Evolutionary conservation across 345 rosid species (phyloP), one percentile per base, ranked within the genome.

Genomic region (Mercurialis annua): DNA sequence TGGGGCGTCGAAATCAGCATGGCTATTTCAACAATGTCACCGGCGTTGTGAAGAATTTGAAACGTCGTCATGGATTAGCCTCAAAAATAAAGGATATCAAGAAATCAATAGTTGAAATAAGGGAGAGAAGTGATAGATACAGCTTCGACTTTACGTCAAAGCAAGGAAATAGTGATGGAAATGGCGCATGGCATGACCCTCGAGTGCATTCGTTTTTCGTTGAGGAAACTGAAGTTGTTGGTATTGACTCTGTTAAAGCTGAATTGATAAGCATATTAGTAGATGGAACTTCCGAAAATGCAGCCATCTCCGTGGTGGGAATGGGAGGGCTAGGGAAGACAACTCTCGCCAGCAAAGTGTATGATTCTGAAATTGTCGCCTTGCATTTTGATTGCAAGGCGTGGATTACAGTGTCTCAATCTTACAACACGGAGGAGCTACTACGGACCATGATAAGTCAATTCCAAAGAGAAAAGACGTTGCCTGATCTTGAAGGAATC

Each of bases 251-350:
- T 59, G 76, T 68, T 5, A 77, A 72, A 59, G 47, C 65, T 71
- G 34, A 72, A 43, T 65, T 82, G 38, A 46, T 70, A 2, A 23
- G 65, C 34, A 6, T 52, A 69, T 51, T 82, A 6, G 58, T 77
- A 1, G 66, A 44, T 0, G 78, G 80, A 46, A 9, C 75, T 53
- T 16, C 56, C 14, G 23, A 63, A 46, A 49, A 38, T 18, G 57
- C 59, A 6, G 78, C 71, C 17, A 44, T 82, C 49, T 73, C 83
- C 0, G 2, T 82, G 0, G 68, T 62, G n/a, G 85, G 81, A 9
- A 79, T 79, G 83, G 85, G 83, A 20, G 85, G 85, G 0, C 12
- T 79, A 40, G 83, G 85, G 7, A 82, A 82, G 42, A 78, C 83
- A 23, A 82, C 83, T 17, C 30, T 79, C 42, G 83, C 71, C 6